A percentile compares a stretch with the other conserved stretches of the same genome.
Conservation (phyloP, 2,329 filamentous ascomycete genomes). For the Diaporthe citrichinensis region DNA sequence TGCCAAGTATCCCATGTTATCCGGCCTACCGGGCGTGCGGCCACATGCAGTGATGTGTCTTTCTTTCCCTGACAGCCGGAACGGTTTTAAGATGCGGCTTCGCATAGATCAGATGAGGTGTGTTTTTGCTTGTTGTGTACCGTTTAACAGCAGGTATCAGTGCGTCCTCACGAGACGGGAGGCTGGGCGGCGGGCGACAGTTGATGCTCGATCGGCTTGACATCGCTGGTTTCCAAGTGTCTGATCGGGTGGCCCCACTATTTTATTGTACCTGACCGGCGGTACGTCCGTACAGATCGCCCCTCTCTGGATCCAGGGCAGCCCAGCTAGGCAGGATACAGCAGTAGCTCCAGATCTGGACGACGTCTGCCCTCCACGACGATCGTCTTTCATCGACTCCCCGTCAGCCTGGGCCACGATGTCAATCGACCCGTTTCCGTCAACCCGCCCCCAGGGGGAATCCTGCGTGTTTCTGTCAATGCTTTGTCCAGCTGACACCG, state of each 20-base stretch:
- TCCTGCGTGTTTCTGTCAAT: constrained; percentile 3
- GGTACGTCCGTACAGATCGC: background rate
- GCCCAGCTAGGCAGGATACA: background rate
- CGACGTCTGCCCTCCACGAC: constrained; percentile 9
- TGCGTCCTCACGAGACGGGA: background rate
- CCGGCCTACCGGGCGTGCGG: background rate
- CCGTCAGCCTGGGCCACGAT: background rate
- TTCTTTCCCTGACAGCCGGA: constrained; percentile 19
- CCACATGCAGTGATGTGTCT: constrained; percentile 6
- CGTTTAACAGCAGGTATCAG: constrained; percentile 1
- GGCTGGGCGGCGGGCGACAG: background rate
- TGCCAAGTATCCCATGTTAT: background rate
- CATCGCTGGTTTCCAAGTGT: background rate
- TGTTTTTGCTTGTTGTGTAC: background rate
- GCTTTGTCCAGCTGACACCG: constrained; percentile 21
- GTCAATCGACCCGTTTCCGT: constrained; percentile 16
- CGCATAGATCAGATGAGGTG: constrained; percentile 1
- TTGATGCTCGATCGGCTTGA: background rate
- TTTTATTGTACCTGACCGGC: constrained; percentile 18
- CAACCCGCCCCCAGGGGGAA: background rate
- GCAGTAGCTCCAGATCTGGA: constrained; percentile 35
- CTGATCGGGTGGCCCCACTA: background rate
- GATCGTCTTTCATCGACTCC: constrained; percentile 38
- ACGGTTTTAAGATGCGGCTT: constrained; percentile 28
- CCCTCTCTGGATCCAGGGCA: background rate